Base-by-base conservation (phyloP, 2,329 filamentous ascomycete species). In the Apiospora phragmitis region DNA sequence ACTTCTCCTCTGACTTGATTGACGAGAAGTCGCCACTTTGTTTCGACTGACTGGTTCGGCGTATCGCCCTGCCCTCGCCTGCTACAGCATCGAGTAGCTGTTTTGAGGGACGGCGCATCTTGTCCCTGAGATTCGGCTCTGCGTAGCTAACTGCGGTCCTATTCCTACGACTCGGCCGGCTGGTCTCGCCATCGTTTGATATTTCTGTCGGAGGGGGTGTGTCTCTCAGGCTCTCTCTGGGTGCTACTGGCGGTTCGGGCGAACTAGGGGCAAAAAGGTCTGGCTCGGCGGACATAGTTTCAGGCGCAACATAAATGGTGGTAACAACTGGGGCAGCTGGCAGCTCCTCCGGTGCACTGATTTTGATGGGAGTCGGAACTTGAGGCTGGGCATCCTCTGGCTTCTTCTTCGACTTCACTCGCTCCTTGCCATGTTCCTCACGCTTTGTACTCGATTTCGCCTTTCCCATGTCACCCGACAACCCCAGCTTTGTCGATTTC, bases 21-120 rank as follows among this genome's bases (percentile, higher is more conserved):
- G 72, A 73, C 1, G 80, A 80, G 42, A 70, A 70, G 11, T 80
- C 79, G 32, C 80, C 78, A 41, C 32, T 51, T 18, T 51, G 74
- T 70, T 69, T 77, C 76, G 49, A 76, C 81, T 55, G 79, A 72
- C 83, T 86, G 32, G 80, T 81, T 69, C 83, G 80, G 67, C 84
- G 85, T 71, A 80, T 77, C 71, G 86, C 84, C 76, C 87, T 90
- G 42, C 86, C 87, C 74, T 92, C 88, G n/a, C 88, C 90, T 14
- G 87, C 82, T 18, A 95, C 93, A 1, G 93, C 93, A 79, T 94
- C 92, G 45, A 92, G 88, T 12, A 95, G 81, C 73, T 93, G 90
- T 77, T 93, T 93, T 1, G 91, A 93, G 29, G 93, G 93, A 71
- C 93, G 88, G 71, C 93, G 88, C 93, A 96, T 95, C 82, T 96